Evolutionary conservation across 768 basidiomycete species (phyloP).

Genomic region (Lentinula guzmanii): DNA sequence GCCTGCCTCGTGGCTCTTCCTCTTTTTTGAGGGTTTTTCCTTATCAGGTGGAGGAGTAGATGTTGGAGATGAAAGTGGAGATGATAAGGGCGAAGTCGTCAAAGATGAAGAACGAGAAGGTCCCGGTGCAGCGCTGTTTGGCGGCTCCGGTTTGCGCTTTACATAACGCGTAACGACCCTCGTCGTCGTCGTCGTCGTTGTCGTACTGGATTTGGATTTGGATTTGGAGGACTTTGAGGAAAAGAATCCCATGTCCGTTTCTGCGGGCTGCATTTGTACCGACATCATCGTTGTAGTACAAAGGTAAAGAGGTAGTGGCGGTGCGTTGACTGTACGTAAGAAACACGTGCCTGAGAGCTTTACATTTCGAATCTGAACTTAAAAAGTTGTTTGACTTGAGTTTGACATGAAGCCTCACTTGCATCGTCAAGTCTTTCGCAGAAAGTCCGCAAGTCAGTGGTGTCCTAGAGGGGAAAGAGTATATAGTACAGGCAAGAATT

Average conservation of each 20-base stretch:
- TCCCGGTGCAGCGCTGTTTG: not conserved
- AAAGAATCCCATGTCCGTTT: constrained; percentile 8
- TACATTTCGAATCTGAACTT: too few species aligned
- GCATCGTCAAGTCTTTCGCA: too few species aligned
- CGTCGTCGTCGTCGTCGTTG: not conserved
- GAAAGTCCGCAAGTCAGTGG: too few species aligned
- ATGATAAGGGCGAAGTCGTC: constrained; percentile 3
- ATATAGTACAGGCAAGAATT: not conserved
- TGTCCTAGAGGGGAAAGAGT: not conserved
- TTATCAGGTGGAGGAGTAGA: not conserved
- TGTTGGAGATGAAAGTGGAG: constrained; percentile 1
- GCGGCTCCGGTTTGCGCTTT: not conserved
- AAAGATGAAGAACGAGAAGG: constrained; percentile 2
- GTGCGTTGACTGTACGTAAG: constrained; percentile 5
- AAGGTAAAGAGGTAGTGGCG: not conserved
- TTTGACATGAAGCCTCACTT: too few species aligned
- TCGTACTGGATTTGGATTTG: not conserved
- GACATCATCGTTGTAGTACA: constrained; percentile 1
- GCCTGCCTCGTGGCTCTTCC: not conserved
- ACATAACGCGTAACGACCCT: not conserved
- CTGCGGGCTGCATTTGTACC: not conserved
- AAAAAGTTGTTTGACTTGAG: too few species aligned
- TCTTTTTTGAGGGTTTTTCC: not conserved
- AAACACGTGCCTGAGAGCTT: constrained; percentile 19
- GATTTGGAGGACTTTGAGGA: constrained; percentile 4